These are phyloP conservation scores for Endocalyx cinctus DNA, from an alignment of 2,329 filamentous ascomycete species.

Conservation along the genomic window DNA sequence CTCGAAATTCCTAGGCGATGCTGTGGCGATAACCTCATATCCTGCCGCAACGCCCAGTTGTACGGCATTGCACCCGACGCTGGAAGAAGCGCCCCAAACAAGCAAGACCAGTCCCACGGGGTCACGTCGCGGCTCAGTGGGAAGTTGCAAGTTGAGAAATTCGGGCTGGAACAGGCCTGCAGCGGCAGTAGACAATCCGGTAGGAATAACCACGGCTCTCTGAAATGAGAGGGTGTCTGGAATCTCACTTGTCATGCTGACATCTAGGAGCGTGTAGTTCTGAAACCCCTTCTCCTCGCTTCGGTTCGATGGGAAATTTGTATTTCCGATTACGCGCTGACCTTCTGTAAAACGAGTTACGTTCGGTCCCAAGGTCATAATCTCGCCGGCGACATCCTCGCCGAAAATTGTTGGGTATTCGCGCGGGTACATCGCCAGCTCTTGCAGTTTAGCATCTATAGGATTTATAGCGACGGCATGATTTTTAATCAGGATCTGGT, in stretches of 20 bases:
- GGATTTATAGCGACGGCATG: slow-evolving; percentile 27
- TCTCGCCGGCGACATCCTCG: slow-evolving; percentile 25
- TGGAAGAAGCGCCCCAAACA: neutral
- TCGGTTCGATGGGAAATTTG: slow-evolving; percentile 3
- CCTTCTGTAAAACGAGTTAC: slow-evolving; percentile 22
- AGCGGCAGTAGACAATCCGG: slow-evolving; percentile 21
- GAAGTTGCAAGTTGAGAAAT: slow-evolving; percentile 5
- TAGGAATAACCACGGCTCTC: slow-evolving; percentile 21
- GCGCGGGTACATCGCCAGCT: slow-evolving; percentile 11
- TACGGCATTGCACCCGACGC: slow-evolving; percentile 22
- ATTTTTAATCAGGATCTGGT: slow-evolving; percentile 25
- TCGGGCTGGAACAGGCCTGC: slow-evolving; percentile 18
- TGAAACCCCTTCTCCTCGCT: slow-evolving; percentile 22
- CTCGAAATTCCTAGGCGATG: slow-evolving; percentile 32
- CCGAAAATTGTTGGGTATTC: slow-evolving; percentile 28
- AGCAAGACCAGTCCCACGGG: slow-evolving; percentile 4
- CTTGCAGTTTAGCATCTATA: slow-evolving; percentile 26
- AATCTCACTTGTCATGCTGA: slow-evolving; percentile 7
- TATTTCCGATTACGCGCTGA: slow-evolving; percentile 25
- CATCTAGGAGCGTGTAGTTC: slow-evolving; percentile 14
- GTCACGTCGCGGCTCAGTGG: neutral
- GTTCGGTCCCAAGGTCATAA: slow-evolving; percentile 23
- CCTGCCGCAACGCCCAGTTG: slow-evolving; percentile 37
- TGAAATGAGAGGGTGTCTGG: slow-evolving; percentile 13
- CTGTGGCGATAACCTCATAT: slow-evolving; percentile 35